Evolutionary conservation across 2,329 filamentous ascomycete species (phyloP).

Genomic region (Westerdykella sp.): DNA sequence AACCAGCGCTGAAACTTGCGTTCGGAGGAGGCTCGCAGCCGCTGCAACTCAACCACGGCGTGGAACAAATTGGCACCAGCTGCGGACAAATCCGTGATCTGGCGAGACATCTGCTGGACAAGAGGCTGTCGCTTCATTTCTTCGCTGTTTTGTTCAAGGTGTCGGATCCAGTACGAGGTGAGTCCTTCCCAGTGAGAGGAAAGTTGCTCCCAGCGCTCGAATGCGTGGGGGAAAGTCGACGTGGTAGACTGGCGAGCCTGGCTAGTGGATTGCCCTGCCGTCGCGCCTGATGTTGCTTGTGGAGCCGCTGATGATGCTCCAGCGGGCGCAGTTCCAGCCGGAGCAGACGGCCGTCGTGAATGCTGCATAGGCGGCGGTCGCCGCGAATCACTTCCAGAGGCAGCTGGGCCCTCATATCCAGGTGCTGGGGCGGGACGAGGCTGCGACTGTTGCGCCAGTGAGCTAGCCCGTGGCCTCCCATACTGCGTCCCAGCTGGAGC

Average conservation of each 20-base stretch:
- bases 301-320: slow-evolving; percentile 25
- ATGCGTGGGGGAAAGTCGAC: slow-evolving; percentile 87
- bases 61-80: slow-evolving; percentile 96
- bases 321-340: slow-evolving; percentile 27
- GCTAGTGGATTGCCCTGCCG: slow-evolving; percentile 16
- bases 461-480: slow-evolving; percentile 25
- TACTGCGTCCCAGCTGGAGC: slow-evolving; percentile 23
- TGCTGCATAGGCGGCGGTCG: slow-evolving; percentile 27
- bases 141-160: slow-evolving; percentile 82
- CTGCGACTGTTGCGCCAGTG: slow-evolving; percentile 30
- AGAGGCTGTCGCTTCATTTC: slow-evolving; percentile 74
- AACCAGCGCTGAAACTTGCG: slow-evolving; percentile 99
- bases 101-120: slow-evolving; percentile 80
- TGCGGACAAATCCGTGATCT: slow-evolving; percentile 94
- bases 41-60: slow-evolving; percentile 91
- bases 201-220: slow-evolving; percentile 93
- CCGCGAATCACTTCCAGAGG: slow-evolving; percentile 22
- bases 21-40: slow-evolving; percentile 88
- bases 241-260: slow-evolving; percentile 33
- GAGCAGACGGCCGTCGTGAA: slow-evolving; percentile 26
- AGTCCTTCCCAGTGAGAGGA: slow-evolving; percentile 98
- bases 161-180: slow-evolving; percentile 94
- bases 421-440: slow-evolving; percentile 22
- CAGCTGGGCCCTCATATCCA: slow-evolving; percentile 17
- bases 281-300: slow-evolving; percentile 20